Percentiles rank a stretch among this genome's conserved stretches.
Conservation (phyloP, 2,329 filamentous ascomycete genomes). For the Ceratocystis lukuohia region DNA sequence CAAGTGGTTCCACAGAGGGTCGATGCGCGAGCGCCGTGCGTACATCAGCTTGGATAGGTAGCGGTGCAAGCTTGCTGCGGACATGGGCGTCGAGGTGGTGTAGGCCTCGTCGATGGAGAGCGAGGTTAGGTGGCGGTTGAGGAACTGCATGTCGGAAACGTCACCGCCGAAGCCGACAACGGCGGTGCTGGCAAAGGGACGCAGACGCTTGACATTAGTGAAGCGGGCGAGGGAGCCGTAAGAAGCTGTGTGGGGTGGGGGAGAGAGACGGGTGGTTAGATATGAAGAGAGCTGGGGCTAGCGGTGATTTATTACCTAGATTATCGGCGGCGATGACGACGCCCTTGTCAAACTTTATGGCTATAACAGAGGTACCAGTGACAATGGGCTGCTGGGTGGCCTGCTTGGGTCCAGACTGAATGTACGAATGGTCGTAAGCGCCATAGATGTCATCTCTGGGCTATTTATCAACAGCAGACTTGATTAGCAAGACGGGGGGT, state of each 20-base stretch:
- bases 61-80: conserved; percentile 88
- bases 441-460: conserved; percentile 96
- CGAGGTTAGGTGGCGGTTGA: conserved; percentile 78
- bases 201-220: conserved; percentile 90
- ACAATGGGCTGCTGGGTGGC: conserved; percentile 89
- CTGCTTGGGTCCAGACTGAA: conserved; percentile 61
- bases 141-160: conserved; percentile 97
- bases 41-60: conserved; percentile 96
- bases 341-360: conserved; percentile 89
- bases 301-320: conserved; percentile 48
- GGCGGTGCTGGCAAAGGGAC: conserved; percentile 68
- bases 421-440: conserved; percentile 75
- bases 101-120: conserved; percentile 87
- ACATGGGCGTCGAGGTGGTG: conserved; percentile 43
- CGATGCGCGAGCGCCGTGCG: conserved; percentile 84
- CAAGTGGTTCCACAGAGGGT: conserved; percentile 94
- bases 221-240: conserved; percentile 96
- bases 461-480: conserved; percentile 34
- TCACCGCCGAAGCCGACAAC: conserved; percentile 93
- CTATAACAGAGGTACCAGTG: conserved; percentile 90
- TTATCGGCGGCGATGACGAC: conserved; percentile 97
- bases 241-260: conserved; percentile 49
- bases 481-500: conserved; percentile 19
- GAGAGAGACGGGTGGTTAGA: neutral
- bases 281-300: conserved; percentile 3